A percentile compares a stretch with the other conserved stretches of the same genome.
Evolutionary conservation across 768 basidiomycete species (phyloP).

Genomic region (Calocybe gangraenosa): DNA sequence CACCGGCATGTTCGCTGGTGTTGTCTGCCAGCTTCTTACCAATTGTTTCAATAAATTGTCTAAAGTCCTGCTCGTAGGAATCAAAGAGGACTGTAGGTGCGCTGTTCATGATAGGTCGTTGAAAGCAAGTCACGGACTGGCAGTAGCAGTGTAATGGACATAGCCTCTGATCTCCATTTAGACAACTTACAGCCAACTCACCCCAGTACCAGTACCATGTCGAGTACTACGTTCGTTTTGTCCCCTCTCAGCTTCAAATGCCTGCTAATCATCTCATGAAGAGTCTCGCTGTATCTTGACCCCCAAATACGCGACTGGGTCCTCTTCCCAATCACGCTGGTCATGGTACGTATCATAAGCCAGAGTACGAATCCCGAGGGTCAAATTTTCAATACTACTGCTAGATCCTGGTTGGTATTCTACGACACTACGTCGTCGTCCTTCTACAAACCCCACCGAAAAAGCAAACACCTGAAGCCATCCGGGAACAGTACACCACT

Average conservation of each 20-base stretch:
- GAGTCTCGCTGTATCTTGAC: constrained; percentile 71
- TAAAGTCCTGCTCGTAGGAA: constrained; percentile 90
- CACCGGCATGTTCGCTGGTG: constrained; percentile 61
- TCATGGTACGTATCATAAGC: constrained; percentile 82
- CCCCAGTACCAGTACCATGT: constrained; percentile 29
- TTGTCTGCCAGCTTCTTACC: constrained; percentile 74
- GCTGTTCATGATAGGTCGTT: constrained; percentile 57
- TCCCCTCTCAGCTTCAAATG: not conserved
- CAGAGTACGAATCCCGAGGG: not conserved
- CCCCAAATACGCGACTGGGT: constrained; percentile 96
- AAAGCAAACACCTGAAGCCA: constrained; percentile 67
- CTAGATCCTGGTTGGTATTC: constrained; percentile 88
- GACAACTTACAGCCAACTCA: constrained; percentile 3
- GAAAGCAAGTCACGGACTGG: constrained; percentile 3
- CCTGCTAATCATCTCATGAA: constrained; percentile 16
- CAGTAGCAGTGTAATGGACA: constrained; percentile 6
- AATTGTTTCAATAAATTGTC: constrained; percentile 73
- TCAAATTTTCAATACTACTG: constrained; percentile 1
- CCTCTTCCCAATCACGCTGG: constrained; percentile 92
- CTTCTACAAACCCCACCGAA: constrained; percentile 84
- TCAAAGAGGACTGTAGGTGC: constrained; percentile 86
- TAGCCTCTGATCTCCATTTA: no score
- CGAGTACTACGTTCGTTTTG: constrained; percentile 39
- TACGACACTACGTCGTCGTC: constrained; percentile 88
- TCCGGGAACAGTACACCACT: constrained; percentile 86